phyloP scores from a whole-genome alignment of 345 rosid genomes.

The Eucalyptus guilfoylei region DNA sequence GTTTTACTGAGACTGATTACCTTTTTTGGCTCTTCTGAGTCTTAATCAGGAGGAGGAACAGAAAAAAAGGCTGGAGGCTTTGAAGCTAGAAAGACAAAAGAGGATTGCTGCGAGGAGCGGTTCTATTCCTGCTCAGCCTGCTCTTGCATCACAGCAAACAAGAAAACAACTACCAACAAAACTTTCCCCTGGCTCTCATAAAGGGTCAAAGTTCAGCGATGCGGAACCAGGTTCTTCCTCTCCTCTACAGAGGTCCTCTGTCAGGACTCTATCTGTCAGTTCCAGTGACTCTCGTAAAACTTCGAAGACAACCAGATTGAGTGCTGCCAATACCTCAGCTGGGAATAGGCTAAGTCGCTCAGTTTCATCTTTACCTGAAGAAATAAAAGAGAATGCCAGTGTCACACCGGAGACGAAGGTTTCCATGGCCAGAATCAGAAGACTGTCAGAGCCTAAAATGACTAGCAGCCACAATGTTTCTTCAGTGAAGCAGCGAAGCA shows the following conservation, averaged over 20 bases:
- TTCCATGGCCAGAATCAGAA: constrained; percentile 58
- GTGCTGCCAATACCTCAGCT: constrained; percentile 29
- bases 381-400: constrained; percentile 22
- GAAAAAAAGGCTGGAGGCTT: constrained; percentile 42
- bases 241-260: constrained; percentile 46
- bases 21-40: background rate
- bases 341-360: constrained; percentile 49
- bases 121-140: constrained; percentile 29
- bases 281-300: constrained; percentile 36
- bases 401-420: constrained; percentile 40
- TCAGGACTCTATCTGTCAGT: constrained; percentile 34
- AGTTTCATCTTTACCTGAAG: constrained; percentile 43
- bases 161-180: constrained; percentile 44
- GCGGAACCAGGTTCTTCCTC: constrained; percentile 63
- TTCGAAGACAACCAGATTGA: constrained; percentile 43
- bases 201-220: constrained; percentile 79
- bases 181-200: constrained; percentile 51
- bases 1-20: background rate
- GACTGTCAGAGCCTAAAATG: constrained; percentile 76
- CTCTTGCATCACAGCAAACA: constrained; percentile 5
- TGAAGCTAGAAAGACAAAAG: constrained; percentile 76
- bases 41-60: constrained; percentile 61
- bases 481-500: constrained; percentile 33
- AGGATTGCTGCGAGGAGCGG: constrained; percentile 70
- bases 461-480: constrained; percentile 24